phyloP scores from a whole-genome alignment of 768 basidiomycete species.

The Trametes gibbosa region DNA sequence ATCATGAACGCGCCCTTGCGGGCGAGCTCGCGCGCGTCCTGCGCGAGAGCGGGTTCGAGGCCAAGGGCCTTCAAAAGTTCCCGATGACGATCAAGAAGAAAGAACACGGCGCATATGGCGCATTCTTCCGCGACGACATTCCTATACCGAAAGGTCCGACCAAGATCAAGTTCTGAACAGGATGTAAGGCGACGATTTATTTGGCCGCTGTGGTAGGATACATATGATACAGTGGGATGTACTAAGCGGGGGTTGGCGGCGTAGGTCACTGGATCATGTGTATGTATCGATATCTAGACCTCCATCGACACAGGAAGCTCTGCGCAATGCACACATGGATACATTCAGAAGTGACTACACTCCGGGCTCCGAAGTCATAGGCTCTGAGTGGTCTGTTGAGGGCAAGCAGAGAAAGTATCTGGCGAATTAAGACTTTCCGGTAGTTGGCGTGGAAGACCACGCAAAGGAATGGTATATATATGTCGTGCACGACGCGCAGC shows the following conservation, averaged over 20 bases:
- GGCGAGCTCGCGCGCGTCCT: slow-evolving; percentile 93
- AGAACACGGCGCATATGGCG: slow-evolving; percentile 87
- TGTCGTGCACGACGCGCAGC: too few species aligned
- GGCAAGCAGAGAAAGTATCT: too few species aligned
- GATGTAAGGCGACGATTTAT: background rate
- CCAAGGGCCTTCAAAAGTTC: slow-evolving; percentile 77
- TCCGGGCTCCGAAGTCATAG: too few species aligned
- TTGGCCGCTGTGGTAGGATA: background rate
- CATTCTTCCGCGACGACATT: slow-evolving; percentile 74
- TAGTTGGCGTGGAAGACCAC: too few species aligned
- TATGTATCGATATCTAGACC: too few species aligned
- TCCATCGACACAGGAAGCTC: too few species aligned
- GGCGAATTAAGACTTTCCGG: too few species aligned
- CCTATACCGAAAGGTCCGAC: slow-evolving; percentile 60
- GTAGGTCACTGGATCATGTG: background rate
- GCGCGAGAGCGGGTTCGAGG: slow-evolving; percentile 80
- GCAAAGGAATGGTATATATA: too few species aligned
- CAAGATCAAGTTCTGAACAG: slow-evolving; percentile 64
- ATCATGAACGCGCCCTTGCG: slow-evolving; percentile 81
- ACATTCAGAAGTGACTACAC: too few species aligned
- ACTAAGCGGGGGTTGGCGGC: background rate
- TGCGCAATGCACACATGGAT: too few species aligned
- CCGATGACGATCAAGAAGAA: slow-evolving; percentile 98
- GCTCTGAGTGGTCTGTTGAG: too few species aligned
- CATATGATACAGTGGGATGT: background rate